These are phyloP conservation scores for Crithidia bombi DNA, from an alignment of 208 protist genomes.

Conservation along the genomic window DNA sequence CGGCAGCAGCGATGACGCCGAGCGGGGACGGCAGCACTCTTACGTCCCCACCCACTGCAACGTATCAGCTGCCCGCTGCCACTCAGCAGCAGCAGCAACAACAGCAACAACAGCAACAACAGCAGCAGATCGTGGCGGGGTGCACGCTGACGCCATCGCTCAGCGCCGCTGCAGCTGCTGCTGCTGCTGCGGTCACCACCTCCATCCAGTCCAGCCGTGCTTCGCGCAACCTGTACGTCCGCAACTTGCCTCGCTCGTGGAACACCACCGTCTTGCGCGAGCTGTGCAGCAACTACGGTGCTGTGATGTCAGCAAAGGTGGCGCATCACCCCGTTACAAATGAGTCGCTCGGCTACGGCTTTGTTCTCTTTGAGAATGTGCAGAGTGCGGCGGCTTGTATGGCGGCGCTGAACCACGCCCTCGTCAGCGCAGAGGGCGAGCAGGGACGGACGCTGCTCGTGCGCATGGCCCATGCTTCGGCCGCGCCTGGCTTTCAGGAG, in stretches of 20 bases:
- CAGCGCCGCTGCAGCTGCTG: background rate
- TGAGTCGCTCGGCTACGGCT: conserved; percentile 63
- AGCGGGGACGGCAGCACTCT: background rate
- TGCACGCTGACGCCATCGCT: conserved; percentile 14
- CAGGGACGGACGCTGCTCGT: conserved; percentile 28
- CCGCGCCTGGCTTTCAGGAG: conserved; percentile 24
- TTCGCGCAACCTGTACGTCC: conserved; percentile 63
- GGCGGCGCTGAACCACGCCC: conserved; percentile 26
- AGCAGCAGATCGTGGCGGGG: conserved; percentile 7
- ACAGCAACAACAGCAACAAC: conserved; percentile 5
- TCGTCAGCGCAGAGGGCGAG: conserved; percentile 13
- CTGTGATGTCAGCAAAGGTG: conserved; percentile 65
- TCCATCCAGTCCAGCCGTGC: conserved; percentile 17
- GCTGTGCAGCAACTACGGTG: conserved; percentile 55
- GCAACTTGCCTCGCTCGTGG: conserved; percentile 64
- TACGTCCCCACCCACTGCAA: background rate
- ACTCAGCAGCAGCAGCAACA: conserved; percentile 15
- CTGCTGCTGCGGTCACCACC: conserved; percentile 7
- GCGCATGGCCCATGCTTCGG: conserved; percentile 31
- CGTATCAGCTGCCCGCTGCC: conserved; percentile 3
- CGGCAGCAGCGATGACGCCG: conserved; percentile 3
- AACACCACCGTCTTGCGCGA: conserved; percentile 68
- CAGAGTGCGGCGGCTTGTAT: conserved; percentile 50
- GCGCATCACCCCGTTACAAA: conserved; percentile 57
- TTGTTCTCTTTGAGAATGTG: conserved; percentile 66